These are phyloP conservation scores for Suillus plorans DNA, from an alignment of 768 basidiomycete genomes.

Conservation along the genomic window DNA sequence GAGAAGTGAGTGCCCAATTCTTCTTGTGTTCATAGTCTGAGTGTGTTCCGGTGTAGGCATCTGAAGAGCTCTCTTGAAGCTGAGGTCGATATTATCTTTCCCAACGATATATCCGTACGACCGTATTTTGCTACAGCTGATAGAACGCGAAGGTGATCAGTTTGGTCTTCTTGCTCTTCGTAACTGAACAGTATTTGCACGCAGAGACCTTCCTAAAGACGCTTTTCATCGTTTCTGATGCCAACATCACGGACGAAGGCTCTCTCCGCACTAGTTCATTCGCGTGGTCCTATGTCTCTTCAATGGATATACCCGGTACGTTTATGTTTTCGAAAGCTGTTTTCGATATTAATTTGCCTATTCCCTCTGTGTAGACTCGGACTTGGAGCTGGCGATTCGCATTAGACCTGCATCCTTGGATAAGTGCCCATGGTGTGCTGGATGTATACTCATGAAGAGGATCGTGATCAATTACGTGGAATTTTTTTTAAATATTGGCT, in stretches of 20 bases:
- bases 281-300: conserved; percentile 50
- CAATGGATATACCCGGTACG: conserved; percentile 47
- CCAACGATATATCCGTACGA: conserved; percentile 31
- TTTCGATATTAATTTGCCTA: background rate
- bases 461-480: too few relatives aligned
- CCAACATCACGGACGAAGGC: conserved; percentile 47
- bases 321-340: background rate
- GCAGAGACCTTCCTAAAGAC: conserved; percentile 65
- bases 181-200: background rate
- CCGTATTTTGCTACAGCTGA: conserved; percentile 34
- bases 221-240: conserved; percentile 81
- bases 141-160: conserved; percentile 43
- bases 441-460: conserved; percentile 59
- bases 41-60: conserved; percentile 42
- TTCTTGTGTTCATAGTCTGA: conserved; percentile 2
- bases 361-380: conserved; percentile 6
- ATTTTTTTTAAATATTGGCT: too few relatives aligned
- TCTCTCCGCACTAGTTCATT: conserved; percentile 40
- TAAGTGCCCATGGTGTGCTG: conserved; percentile 91
- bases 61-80: conserved; percentile 78
- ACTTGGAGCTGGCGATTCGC: conserved; percentile 41
- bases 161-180: background rate
- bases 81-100: conserved; percentile 61
- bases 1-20: conserved; percentile 55
- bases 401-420: conserved; percentile 57